phyloP scores from a whole-genome alignment of 257 asterid genomes.

The Scutellaria minor region DNA sequence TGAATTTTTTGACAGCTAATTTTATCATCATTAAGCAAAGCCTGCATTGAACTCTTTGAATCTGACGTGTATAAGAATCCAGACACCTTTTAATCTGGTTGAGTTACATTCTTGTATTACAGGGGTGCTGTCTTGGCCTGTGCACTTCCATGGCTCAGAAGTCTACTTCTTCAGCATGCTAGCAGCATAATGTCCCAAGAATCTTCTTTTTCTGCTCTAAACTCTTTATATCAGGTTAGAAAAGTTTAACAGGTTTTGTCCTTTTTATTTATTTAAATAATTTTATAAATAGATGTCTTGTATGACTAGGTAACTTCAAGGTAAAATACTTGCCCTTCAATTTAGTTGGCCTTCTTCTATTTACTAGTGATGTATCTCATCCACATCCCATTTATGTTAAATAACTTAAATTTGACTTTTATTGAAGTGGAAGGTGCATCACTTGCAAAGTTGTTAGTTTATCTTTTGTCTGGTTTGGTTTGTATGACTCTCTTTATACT shows the following conservation, averaged over 20 bases:
- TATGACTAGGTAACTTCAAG: neutral
- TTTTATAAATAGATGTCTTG: neutral
- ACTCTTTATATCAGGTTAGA: conserved; percentile 85
- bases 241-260: neutral
- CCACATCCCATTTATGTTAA: neutral
- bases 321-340: neutral
- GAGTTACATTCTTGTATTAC: conserved; percentile 23
- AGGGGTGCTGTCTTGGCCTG: conserved; percentile 94
- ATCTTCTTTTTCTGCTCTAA: conserved; percentile 74
- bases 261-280: too few relatives aligned
- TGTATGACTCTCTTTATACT: neutral
- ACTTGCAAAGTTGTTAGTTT: neutral
- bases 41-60: neutral
- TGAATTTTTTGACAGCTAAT: conserved; percentile 7
- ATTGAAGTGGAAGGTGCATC: neutral
- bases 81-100: neutral
- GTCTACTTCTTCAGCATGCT: conserved; percentile 83
- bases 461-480: neutral
- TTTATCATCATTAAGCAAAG: neutral
- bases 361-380: neutral
- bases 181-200: conserved; percentile 91
- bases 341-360: neutral
- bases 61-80: neutral
- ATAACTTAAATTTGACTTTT: neutral
- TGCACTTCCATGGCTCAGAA: conserved; percentile 94